Percentiles rank a stretch among this genome's conserved stretches.
Conservation (phyloP, 352 stramenopile genomes). For the Phytophthora cajani region DNA sequence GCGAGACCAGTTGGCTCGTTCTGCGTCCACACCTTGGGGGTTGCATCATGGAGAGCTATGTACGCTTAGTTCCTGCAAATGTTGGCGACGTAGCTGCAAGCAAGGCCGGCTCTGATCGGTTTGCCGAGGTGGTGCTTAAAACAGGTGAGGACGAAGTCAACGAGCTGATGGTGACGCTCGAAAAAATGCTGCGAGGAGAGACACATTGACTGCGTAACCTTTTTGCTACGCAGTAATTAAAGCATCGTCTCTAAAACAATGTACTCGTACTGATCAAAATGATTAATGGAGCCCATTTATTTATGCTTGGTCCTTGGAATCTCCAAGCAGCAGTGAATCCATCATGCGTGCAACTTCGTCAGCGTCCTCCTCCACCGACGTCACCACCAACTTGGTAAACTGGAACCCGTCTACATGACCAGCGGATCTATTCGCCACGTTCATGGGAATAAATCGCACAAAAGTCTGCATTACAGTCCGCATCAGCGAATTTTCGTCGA, state of each 20-base stretch:
- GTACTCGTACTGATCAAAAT: no score
- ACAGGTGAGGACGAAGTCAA: slow-evolving; percentile 20
- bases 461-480: slow-evolving; percentile 31
- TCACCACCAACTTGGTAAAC: slow-evolving; percentile 37
- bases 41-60: slow-evolving; percentile 14
- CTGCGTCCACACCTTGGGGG: slow-evolving; percentile 5
- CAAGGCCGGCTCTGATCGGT: slow-evolving; percentile 8
- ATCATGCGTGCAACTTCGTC: slow-evolving; percentile 34
- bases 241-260: no score
- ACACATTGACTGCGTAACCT: background rate
- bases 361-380: slow-evolving; percentile 33
- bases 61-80: slow-evolving; percentile 15
- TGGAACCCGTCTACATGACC: slow-evolving; percentile 14
- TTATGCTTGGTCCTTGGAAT: background rate
- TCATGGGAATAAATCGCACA: slow-evolving; percentile 30
- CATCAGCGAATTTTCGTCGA: background rate
- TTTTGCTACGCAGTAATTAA: no score
- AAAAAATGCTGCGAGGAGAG: slow-evolving; percentile 21
- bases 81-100: background rate
- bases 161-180: slow-evolving; percentile 20
- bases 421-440: background rate
- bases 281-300: no score
- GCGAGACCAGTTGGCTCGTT: slow-evolving; percentile 57
- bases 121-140: slow-evolving; percentile 6
- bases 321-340: slow-evolving; percentile 28